Evolutionary conservation across 129 eudicot species (phyloP).

Genomic region (Flaveria ramosissima): DNA sequence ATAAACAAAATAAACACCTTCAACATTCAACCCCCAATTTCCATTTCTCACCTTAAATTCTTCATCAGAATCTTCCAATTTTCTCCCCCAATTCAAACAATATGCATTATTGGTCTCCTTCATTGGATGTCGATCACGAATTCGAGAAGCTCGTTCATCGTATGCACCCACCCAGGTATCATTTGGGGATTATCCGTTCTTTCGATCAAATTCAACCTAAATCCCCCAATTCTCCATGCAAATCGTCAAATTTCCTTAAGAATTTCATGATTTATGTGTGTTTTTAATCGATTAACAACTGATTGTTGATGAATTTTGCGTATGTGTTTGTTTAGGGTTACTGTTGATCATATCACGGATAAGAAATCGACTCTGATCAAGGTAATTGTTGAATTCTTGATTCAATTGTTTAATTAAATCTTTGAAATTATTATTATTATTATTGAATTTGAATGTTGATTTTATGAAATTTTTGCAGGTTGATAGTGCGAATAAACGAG

Average conservation of each 20-base stretch:
- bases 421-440: too few relatives aligned
- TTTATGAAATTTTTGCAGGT: constrained; percentile 45
- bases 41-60: neutral
- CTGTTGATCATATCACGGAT: constrained; percentile 66
- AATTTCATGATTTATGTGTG: too few relatives aligned
- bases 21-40: neutral
- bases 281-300: neutral
- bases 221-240: too few relatives aligned
- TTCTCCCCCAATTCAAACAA: neutral
- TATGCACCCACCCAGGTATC: constrained; percentile 84
- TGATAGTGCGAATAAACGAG: constrained; percentile 81
- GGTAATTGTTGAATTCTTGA: constrained; percentile 41
- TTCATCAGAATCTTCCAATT: neutral
- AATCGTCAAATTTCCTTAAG: too few relatives aligned
- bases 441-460: neutral
- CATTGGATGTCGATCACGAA: constrained; percentile 65
- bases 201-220: neutral
- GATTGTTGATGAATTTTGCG: constrained; percentile 7
- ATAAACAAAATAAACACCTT: neutral
- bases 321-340: constrained; percentile 52
- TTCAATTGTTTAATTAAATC: too few relatives aligned
- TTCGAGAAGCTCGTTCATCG: constrained; percentile 79
- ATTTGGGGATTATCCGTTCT: neutral
- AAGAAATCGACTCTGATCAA: constrained; percentile 76
- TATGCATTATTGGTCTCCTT: constrained; percentile 69